These are phyloP conservation scores for Polysphondylium violaceum DNA, from an alignment of 78 protist genomes.

Conservation along the genomic window DNA sequence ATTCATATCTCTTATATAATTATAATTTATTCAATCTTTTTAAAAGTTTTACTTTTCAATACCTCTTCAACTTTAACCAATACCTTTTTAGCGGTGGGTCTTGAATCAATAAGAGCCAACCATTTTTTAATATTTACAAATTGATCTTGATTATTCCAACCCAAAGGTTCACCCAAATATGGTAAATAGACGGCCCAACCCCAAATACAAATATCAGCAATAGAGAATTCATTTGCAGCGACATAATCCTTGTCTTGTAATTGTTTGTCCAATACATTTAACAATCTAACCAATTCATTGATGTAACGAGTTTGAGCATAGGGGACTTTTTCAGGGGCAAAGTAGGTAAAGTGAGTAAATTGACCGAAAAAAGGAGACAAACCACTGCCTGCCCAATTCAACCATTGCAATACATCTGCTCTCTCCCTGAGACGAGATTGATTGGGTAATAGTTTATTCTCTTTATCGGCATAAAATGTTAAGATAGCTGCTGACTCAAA, in stretches of 20 bases:
- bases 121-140: neutral
- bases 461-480: slow-evolving; percentile 87
- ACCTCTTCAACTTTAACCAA: neutral
- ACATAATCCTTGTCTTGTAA: neutral
- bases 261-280: slow-evolving; percentile 10
- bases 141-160: neutral
- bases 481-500: slow-evolving; percentile 91
- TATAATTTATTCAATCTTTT: neutral
- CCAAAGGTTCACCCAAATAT: neutral
- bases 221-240: slow-evolving; percentile 13
- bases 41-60: neutral
- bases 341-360: neutral
- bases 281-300: slow-evolving; percentile 18
- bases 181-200: slow-evolving; percentile 6
- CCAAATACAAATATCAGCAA: slow-evolving; percentile 33
- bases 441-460: slow-evolving; percentile 36
- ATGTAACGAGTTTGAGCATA: neutral
- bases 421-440: neutral
- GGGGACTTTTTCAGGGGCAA: neutral
- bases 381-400: neutral
- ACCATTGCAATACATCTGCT: slow-evolving; percentile 23
- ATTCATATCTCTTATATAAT: too few species aligned
- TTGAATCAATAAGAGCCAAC: neutral
- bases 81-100: neutral
- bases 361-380: slow-evolving; percentile 14